These are phyloP conservation scores for Backusella macrospora DNA, from an alignment of 192 early-diverging fungal genomes.

Conservation along the genomic window DNA sequence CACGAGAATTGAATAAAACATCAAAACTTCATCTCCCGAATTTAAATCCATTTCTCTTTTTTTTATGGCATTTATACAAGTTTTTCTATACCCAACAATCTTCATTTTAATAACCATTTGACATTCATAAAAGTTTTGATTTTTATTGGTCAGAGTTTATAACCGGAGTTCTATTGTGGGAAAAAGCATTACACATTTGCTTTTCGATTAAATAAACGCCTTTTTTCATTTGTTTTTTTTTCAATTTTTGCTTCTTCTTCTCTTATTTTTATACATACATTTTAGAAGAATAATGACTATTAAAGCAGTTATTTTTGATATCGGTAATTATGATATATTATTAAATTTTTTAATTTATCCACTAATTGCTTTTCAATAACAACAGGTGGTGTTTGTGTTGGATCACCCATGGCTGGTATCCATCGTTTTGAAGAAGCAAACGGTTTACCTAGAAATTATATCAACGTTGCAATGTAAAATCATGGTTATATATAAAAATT, in stretches of 20 bases:
- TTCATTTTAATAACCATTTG: background rate
- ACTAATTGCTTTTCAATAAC: background rate
- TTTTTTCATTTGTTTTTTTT: background rate
- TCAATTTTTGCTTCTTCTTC: background rate
- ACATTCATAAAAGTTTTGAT: background rate
- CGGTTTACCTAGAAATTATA: slow-evolving; percentile 76
- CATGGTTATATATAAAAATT: background rate
- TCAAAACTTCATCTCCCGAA: too few relatives aligned
- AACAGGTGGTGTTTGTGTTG: slow-evolving; percentile 75
- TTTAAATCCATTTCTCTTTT: too few relatives aligned
- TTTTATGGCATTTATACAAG: too few relatives aligned
- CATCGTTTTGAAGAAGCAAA: slow-evolving; percentile 63
- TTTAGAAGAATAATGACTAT: slow-evolving; percentile 24
- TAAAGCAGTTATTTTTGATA: slow-evolving; percentile 84
- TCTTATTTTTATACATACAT: background rate
- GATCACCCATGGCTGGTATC: slow-evolving; percentile 81
- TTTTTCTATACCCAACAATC: too few relatives aligned
- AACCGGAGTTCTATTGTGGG: background rate
- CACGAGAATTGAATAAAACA: too few relatives aligned
- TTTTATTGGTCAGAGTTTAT: slow-evolving; percentile 6
- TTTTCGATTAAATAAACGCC: background rate
- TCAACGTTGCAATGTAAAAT: slow-evolving; percentile 77
- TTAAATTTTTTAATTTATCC: background rate
- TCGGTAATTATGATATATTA: slow-evolving; percentile 45
- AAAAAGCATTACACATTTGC: slow-evolving; percentile 5